Percentiles rank a stretch among this genome's conserved stretches.
phyloP scores from a whole-genome alignment of 805 yeast species.

The Schwanniomyces vanrijiae region DNA sequence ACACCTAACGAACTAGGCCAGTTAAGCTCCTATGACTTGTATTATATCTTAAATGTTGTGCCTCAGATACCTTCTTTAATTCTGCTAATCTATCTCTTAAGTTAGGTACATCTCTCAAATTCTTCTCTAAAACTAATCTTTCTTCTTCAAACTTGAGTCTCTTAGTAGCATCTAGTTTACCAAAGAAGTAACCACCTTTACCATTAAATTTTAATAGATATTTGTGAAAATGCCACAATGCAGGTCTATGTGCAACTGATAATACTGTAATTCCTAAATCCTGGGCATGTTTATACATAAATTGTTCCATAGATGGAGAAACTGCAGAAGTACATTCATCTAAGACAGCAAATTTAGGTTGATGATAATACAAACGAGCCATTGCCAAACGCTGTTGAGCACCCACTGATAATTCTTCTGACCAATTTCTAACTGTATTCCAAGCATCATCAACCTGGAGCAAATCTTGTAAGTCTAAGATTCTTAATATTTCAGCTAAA shows the following conservation, averaged over 20 bases:
- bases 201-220: constrained; percentile 83
- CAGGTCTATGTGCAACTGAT: constrained; percentile 90
- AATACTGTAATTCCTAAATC: constrained; percentile 74
- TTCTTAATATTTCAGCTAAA: constrained; percentile 51
- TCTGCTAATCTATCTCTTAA: constrained; percentile 66
- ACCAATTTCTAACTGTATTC: constrained; percentile 76
- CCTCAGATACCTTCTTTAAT: constrained; percentile 53
- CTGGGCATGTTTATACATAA: constrained; percentile 84
- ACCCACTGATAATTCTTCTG: constrained; percentile 84
- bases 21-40: constrained; percentile 27
- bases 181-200: constrained; percentile 64
- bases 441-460: constrained; percentile 48
- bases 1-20: constrained; percentile 13
- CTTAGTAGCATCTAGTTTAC: constrained; percentile 67
- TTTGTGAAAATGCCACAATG: constrained; percentile 89
- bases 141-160: constrained; percentile 79
- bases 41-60: constrained; percentile 38
- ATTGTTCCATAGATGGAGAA: constrained; percentile 85
- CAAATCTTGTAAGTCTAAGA: constrained; percentile 61
- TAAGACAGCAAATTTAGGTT: constrained; percentile 89
- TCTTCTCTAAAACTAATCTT: constrained; percentile 65
- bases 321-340: constrained; percentile 97
- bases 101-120: constrained; percentile 67
- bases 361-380: constrained; percentile 88
- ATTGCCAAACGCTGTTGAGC: constrained; percentile 92